Base-by-base conservation (phyloP, 1,284 basidiomycete species). In the Neotropicomus parvogracilis region DNA sequence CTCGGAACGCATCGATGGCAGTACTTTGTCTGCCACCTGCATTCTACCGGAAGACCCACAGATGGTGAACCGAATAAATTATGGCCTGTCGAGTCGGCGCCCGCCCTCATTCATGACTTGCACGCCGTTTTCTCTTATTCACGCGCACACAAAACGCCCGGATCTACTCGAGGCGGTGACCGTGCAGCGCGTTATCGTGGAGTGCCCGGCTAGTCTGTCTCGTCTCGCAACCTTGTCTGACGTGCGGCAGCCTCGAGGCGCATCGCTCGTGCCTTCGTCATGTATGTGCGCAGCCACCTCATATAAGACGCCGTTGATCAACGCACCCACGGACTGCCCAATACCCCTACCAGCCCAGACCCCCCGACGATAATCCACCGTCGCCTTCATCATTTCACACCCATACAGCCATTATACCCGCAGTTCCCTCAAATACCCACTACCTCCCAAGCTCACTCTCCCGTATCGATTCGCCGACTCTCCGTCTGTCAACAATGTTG, bases 221-320 rank as follows among this genome's bases (percentile, higher is more conserved):
- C 54, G 37, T 49, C 42, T 33, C 33, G 27, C 33, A 51, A 50
- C 44, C 41, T 50, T 38, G 40, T 29, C 40, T 41, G 50, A 45
- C 59, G 59, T 40, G 59, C 46, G 60, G 63, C 55, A 29, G 55
- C 63, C 63, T 66, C 63, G 59, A 68, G 66, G 66, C 54, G n/a
- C 34, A 44, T 24, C 56, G 57, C 62, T 50, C 61, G 52, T 59
- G 59, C 29, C 37, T 43, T 48, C 59, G 53, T 59, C 59, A 53
- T 64, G 60, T 36, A 52, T 52, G 44, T 47, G 49, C 51, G 48
- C 49, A 39, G 46, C 50, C 44, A 60, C 44, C 21, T 42, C 43
- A 53, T 67, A 67, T 68, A 67, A 66, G 40, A 63, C 65, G 56
- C 53, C 63, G 60, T 54, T 57, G 60, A 62, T 65, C 46, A 60